Evolutionary conservation across 768 basidiomycete species (phyloP), one percentile per base, ranked within the genome.

Genomic region (Amanita thiersii): DNA sequence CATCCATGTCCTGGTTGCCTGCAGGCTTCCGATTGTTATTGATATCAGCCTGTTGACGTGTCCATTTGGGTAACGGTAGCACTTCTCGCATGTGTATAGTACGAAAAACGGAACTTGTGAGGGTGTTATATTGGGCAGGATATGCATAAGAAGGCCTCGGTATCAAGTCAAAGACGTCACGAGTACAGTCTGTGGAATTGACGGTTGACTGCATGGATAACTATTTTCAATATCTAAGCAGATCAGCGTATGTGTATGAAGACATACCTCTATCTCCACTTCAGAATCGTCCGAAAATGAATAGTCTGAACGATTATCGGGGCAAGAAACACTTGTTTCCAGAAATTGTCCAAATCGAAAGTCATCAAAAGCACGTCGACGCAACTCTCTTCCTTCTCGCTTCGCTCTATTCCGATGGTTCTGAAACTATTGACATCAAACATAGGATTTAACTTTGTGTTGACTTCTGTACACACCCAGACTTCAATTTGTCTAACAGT

Each of bases 401-500:
- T 53, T 65, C 1, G 62, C 59, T 6, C 68, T 64, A 37, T 58
- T 61, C 3, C 76, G 66, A 43, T 37, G 33, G 40, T 11, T 15
- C 12, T 41, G 40, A 34, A 41, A 41, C 40, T 41, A 15, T 12
- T 15, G 15, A 20, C n/a, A 35, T 35, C 17, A 20, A 10, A 31
- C n/a, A 19, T 2, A 2, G 14, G 15, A 28, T 23, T 5, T 28
- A 26, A 23, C 18, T 21, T 40, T 12, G 30, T 25, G 26, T 17
- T 29, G 2, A 43, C 9, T 15, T 24, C 20, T 25, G 8, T 1
- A 32, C 63, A 1, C 46, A 75, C 74, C 76, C 76, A 78, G 38
- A 75, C 69, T 50, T 73, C 69, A 4, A 78, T 73, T 44, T 78
- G 75, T 1, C 66, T 47, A 0, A 51, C 51, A 0, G 64, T 52